phyloP scores from a whole-genome alignment of 2,329 filamentous ascomycete species.

The Pyricularia pennisetigena region DNA sequence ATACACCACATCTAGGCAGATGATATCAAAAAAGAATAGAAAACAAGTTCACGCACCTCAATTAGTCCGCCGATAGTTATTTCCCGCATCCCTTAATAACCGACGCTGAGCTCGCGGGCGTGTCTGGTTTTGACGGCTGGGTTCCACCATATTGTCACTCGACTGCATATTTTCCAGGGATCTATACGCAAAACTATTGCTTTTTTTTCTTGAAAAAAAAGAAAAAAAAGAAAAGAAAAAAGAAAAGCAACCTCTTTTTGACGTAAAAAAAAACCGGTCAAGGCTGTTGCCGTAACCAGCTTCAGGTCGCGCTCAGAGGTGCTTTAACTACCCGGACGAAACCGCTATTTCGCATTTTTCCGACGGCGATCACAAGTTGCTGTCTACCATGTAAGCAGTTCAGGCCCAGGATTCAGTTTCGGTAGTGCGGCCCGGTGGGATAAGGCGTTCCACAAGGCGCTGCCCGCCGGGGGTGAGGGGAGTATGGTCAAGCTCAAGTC shows the following conservation, averaged over 20 bases:
- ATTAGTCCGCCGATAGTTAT: too few relatives aligned
- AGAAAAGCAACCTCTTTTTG: conserved; percentile 19
- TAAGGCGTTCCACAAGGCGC: background rate
- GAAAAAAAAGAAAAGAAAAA: conserved; percentile 20
- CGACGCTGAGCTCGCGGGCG: too few relatives aligned
- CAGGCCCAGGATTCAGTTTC: background rate
- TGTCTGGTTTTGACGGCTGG: too few relatives aligned
- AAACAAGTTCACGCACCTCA: too few relatives aligned
- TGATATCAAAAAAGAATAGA: conserved; percentile 15
- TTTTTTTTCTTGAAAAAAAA: too few relatives aligned
- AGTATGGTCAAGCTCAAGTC: background rate
- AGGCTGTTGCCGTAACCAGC: conserved; percentile 26
- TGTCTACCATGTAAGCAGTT: conserved; percentile 7
- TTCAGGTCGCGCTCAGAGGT: conserved; percentile 37
- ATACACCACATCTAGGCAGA: background rate
- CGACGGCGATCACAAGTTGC: conserved; percentile 10
- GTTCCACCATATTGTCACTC: too few relatives aligned
- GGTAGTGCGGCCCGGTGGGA: background rate
- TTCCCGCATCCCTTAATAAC: too few relatives aligned
- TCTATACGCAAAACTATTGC: too few relatives aligned
- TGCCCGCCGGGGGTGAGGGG: background rate
- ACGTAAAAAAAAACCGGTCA: conserved; percentile 11
- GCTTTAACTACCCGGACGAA: conserved; percentile 23
- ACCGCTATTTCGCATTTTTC: conserved; percentile 26
- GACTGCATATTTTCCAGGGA: too few relatives aligned